A percentile compares a stretch with the other conserved stretches of the same genome.
phyloP scores from a whole-genome alignment of 2,329 filamentous ascomycete species.

The Neofusicoccum cordaticola region DNA sequence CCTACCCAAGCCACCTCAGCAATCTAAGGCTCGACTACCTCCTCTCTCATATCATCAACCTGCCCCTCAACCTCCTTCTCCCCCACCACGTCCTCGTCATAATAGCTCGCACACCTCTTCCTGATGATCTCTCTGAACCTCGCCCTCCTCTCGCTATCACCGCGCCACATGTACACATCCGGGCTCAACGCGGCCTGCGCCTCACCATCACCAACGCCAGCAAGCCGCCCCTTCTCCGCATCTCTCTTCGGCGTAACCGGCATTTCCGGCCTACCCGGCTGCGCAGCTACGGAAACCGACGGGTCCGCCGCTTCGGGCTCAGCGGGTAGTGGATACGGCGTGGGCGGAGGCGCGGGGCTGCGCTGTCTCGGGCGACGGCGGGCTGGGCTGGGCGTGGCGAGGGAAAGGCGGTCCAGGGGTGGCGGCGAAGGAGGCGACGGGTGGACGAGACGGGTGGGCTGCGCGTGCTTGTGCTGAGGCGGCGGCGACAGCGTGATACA shows the following conservation, averaged over 20 bases:
- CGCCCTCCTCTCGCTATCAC: not conserved
- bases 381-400: not conserved
- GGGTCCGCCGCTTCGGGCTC: not conserved
- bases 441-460: slow-evolving; percentile 38
- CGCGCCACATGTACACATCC: slow-evolving; percentile 7
- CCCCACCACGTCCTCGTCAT: not conserved
- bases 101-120: not conserved
- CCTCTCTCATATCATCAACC: too few relatives aligned
- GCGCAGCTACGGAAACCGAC: too few relatives aligned
- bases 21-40: too few relatives aligned
- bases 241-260: not conserved
- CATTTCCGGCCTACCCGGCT: too few relatives aligned
- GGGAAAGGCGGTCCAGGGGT: too few relatives aligned
- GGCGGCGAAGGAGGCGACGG: slow-evolving; percentile 51
- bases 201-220: not conserved
- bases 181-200: not conserved
- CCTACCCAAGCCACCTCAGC: not conserved
- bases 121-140: not conserved
- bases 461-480: slow-evolving; percentile 43
- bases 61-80: not conserved
- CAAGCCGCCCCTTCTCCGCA: not conserved
- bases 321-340: not conserved
- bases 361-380: not conserved
- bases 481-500: slow-evolving; percentile 24
- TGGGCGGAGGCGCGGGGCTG: not conserved